Percentiles rank a stretch among this genome's conserved stretches.
Evolutionary conservation across 2,329 filamentous ascomycete genomes (phyloP).

Genomic region (Cladosporium colombiae): DNA sequence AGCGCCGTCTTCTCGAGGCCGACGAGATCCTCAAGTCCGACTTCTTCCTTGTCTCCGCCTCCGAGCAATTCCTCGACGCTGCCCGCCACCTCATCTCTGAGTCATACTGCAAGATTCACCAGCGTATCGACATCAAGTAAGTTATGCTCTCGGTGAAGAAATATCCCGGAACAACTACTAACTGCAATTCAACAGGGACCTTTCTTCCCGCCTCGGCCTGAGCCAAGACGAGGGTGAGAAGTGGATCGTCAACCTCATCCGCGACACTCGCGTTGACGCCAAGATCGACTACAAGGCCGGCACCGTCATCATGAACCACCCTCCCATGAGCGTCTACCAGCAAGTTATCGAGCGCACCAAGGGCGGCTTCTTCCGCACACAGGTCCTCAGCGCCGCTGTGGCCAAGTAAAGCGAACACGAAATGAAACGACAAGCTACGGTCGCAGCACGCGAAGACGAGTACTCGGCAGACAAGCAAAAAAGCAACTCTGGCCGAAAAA

Average conservation of each 20-base stretch:
- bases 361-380: slow-evolving; percentile 97
- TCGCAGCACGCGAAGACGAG: slow-evolving; percentile 12
- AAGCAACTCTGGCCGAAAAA: neutral
- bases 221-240: slow-evolving; percentile 97
- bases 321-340: slow-evolving; percentile 96
- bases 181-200: slow-evolving; percentile 58
- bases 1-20: slow-evolving; percentile 80
- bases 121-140: slow-evolving; percentile 92
- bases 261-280: slow-evolving; percentile 93
- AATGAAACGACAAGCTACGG: slow-evolving; percentile 17
- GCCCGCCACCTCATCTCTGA: slow-evolving; percentile 97
- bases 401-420: slow-evolving; percentile 42
- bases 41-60: slow-evolving; percentile 87
- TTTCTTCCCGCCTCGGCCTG: slow-evolving; percentile 86
- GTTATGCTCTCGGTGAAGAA: slow-evolving; percentile 29
- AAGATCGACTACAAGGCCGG: slow-evolving; percentile 99
- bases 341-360: slow-evolving; percentile 99
- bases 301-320: slow-evolving; percentile 99
- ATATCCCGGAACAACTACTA: slow-evolving; percentile 21
- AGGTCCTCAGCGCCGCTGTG: slow-evolving; percentile 72
- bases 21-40: slow-evolving; percentile 90
- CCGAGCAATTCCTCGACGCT: slow-evolving; percentile 88
- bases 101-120: slow-evolving; percentile 99
- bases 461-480: neutral
- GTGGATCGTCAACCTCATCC: slow-evolving; percentile 99